phyloP scores from a whole-genome alignment of 176 grass and related monocot species.

The Saccharum spontaneum region DNA sequence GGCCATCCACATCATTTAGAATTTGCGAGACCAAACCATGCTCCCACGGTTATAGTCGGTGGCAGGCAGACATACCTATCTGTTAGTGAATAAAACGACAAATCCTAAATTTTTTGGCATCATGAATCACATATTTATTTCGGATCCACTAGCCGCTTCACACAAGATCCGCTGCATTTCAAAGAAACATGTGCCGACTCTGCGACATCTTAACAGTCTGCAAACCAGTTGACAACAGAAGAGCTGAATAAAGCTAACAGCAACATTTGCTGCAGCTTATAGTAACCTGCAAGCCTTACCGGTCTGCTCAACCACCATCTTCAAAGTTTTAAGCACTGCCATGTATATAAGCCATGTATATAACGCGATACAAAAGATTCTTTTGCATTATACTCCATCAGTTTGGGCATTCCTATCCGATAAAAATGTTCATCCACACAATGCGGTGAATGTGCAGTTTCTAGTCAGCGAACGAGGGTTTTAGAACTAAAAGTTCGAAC shows the following conservation, averaged over 20 bases:
- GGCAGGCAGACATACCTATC: background rate
- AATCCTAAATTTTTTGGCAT: background rate
- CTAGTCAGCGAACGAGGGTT: background rate
- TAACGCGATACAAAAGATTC: constrained; percentile 4
- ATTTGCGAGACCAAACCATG: background rate
- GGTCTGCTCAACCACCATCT: background rate
- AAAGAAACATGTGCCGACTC: background rate
- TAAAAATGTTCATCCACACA: background rate
- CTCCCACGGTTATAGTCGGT: background rate
- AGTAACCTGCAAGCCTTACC: background rate
- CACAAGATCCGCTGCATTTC: background rate
- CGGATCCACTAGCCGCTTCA: background rate
- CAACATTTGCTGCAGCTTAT: background rate
- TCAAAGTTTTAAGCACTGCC: background rate
- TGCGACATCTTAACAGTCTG: background rate
- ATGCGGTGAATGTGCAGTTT: background rate
- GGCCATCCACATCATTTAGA: background rate
- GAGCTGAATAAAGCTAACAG: background rate
- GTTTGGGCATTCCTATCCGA: background rate
- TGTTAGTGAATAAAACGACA: background rate
- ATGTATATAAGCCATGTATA: background rate
- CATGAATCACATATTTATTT: background rate
- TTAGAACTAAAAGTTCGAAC: background rate
- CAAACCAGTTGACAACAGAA: background rate
- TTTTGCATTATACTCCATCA: background rate